phyloP scores from a whole-genome alignment of 768 basidiomycete species.

The Boletus vinaceobasis region DNA sequence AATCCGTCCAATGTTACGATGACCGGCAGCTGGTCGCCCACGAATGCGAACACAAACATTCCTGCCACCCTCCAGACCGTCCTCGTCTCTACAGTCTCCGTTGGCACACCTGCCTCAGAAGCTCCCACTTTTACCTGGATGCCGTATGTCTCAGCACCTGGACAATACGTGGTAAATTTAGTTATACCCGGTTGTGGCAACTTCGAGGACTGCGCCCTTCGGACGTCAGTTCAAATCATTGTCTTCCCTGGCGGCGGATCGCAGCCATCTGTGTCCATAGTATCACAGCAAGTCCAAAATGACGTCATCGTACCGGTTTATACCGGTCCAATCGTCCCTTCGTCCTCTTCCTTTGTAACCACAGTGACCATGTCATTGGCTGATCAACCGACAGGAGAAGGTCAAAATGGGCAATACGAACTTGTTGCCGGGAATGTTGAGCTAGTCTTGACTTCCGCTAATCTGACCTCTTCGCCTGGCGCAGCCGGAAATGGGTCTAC shows the following conservation, averaged over 20 bases:
- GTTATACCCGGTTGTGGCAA: constrained; percentile 83
- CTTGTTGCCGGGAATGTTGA: constrained; percentile 88
- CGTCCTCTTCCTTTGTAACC: constrained; percentile 64
- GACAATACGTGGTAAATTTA: constrained; percentile 80
- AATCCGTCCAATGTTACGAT: constrained; percentile 63
- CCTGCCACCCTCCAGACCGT: constrained; percentile 78
- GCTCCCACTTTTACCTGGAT: constrained; percentile 86
- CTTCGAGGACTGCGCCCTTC: constrained; percentile 72
- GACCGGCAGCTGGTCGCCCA: constrained; percentile 68
- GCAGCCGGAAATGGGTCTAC: constrained; percentile 29
- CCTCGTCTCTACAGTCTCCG: constrained; percentile 62
- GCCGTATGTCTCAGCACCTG: constrained; percentile 89
- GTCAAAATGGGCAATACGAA: constrained; percentile 65
- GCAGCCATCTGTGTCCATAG: constrained; percentile 59
- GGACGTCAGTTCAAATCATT: constrained; percentile 80
- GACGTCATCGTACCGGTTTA: constrained; percentile 70
- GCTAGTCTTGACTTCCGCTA: constrained; percentile 65
- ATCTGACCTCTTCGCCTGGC: constrained; percentile 36
- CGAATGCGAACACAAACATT: constrained; percentile 66
- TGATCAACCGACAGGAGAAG: constrained; percentile 57
- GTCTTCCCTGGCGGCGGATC: constrained; percentile 75
- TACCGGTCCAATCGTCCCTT: constrained; percentile 77
- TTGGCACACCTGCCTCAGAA: constrained; percentile 55
- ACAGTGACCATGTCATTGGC: constrained; percentile 76
- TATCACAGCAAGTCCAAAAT: constrained; percentile 67